Conservation (phyloP, 805 yeast species). For the Ascoidea asiatica region DNA sequence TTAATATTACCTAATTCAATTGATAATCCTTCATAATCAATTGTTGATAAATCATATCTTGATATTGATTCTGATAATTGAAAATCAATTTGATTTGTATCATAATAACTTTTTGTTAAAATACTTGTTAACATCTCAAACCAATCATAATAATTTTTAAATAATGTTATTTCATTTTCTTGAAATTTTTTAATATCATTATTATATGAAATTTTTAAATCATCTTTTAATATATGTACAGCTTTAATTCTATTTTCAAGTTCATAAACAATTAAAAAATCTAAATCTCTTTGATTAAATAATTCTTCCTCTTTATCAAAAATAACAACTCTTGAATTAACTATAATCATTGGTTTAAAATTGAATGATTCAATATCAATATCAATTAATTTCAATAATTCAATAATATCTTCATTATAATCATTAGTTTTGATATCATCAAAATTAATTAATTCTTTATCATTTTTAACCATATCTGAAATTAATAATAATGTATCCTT, state of each 20-base stretch:
- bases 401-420: conserved; percentile 4
- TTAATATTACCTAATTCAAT: neutral
- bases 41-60: conserved; percentile 5
- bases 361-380: conserved; percentile 23
- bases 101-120: conserved; percentile 29
- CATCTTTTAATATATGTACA: conserved; percentile 1
- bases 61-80: conserved; percentile 1
- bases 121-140: conserved; percentile 31
- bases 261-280: conserved; percentile 12
- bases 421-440: neutral
- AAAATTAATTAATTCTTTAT: conserved; percentile 12
- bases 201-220: conserved; percentile 11
- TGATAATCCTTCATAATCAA: conserved; percentile 2
- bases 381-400: conserved; percentile 18
- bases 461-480: conserved; percentile 5
- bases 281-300: conserved; percentile 12
- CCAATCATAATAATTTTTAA: conserved; percentile 21
- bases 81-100: conserved; percentile 1
- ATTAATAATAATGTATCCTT: conserved; percentile 10
- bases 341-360: conserved; percentile 16
- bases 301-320: conserved; percentile 16
- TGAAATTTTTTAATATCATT: conserved; percentile 11
- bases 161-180: conserved; percentile 9
- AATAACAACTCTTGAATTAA: conserved; percentile 42
- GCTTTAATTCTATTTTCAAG: conserved; percentile 13